Conservation (phyloP, 306 rosid species). For the Prosopis cineraria region DNA sequence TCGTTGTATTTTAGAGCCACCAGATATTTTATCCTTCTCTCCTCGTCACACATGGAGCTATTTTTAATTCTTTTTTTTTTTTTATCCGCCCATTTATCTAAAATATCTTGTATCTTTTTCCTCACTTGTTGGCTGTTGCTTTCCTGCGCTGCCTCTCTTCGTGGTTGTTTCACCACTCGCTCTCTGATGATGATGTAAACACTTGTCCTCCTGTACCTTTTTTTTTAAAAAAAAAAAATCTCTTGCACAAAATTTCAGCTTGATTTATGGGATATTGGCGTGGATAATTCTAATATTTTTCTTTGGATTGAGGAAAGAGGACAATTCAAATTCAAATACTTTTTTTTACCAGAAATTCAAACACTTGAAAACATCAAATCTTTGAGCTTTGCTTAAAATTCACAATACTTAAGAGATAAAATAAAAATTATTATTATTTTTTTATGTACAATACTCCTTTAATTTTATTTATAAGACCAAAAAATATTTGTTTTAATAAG, state of each 20-base stretch:
- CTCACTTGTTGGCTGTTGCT: not conserved
- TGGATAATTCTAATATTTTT: not conserved
- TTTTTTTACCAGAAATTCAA: no score
- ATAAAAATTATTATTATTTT: no score
- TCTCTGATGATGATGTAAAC: not conserved
- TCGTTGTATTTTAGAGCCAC: conserved; percentile 19
- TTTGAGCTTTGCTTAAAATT: not conserved
- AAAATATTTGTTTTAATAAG: no score
- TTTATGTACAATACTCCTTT: no score
- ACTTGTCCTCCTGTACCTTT: not conserved
- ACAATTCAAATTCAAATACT: not conserved
- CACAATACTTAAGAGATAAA: not conserved
- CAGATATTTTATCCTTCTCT: conserved; percentile 42
- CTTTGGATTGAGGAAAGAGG: no score
- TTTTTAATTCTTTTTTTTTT: not conserved
- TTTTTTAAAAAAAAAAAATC: no score
- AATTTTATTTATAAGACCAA: no score
- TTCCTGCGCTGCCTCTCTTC: no score
- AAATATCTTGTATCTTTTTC: not conserved
- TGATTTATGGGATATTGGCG: not conserved
- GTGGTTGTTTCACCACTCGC: not conserved
- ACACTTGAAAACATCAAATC: no score
- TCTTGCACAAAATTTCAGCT: not conserved
- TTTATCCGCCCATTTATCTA: not conserved
- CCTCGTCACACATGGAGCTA: not conserved